Conservation (phyloP, 306 rosid species). For the Herpetospermum pedunculosum region DNA sequence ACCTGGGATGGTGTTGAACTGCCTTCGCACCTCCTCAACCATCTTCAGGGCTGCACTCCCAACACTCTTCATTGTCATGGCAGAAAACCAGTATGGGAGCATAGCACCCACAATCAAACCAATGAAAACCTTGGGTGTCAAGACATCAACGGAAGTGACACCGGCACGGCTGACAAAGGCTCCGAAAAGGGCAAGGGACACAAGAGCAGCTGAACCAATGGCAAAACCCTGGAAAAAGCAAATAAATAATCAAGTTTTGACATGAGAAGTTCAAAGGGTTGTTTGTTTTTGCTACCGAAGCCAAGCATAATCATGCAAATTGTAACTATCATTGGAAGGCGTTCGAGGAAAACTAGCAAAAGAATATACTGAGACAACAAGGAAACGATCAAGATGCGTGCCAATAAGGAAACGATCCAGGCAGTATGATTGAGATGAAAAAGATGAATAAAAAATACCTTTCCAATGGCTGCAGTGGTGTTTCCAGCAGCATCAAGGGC, state of each 20-base stretch:
- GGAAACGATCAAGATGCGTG: neutral
- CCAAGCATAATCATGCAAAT: neutral
- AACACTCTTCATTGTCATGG: conserved; percentile 99
- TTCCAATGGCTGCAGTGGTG: conserved; percentile 96
- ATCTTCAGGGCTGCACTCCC: conserved; percentile 95
- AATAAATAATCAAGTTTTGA: neutral
- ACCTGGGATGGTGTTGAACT: conserved; percentile 84
- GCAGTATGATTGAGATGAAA: neutral
- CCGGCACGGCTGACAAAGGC: conserved; percentile 92
- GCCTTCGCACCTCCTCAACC: conserved; percentile 98
- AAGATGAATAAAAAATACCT: conserved; percentile 24
- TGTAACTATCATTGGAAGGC: neutral
- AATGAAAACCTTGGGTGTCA: conserved; percentile 88
- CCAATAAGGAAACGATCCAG: neutral
- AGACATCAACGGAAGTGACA: conserved; percentile 58
- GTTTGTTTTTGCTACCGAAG: neutral
- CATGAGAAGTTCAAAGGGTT: neutral
- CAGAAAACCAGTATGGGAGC: conserved; percentile 99
- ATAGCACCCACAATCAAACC: conserved; percentile 84
- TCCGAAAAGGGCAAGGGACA: conserved; percentile 94
- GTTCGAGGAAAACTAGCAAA: neutral
- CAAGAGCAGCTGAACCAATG: conserved; percentile 94
- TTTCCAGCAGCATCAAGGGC: conserved; percentile 99
- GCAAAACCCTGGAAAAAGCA: conserved; percentile 63
- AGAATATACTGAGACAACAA: neutral